Evolutionary conservation across 2,329 filamentous ascomycete genomes (phyloP).

Genomic region (Talaromyces islandicus): DNA sequence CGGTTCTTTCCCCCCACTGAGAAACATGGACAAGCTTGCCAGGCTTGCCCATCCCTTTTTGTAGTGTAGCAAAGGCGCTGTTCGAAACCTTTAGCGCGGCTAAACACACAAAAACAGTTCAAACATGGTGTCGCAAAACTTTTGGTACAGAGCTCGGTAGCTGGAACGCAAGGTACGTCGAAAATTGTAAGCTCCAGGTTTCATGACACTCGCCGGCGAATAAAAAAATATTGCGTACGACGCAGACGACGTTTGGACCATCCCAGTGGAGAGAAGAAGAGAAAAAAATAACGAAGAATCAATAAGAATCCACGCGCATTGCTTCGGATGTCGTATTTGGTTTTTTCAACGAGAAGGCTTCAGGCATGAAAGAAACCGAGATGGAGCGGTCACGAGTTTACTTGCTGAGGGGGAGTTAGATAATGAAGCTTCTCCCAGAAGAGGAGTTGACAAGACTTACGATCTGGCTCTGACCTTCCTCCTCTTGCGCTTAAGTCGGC

Average conservation of each 20-base stretch:
- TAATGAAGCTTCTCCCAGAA: background rate
- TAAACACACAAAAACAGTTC: constrained; percentile 14
- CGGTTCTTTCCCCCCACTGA: constrained; percentile 21
- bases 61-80: background rate
- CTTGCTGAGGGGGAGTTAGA: constrained; percentile 47
- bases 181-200: constrained; percentile 11
- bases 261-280: constrained; percentile 5
- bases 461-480: constrained; percentile 98
- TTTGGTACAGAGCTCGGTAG: constrained; percentile 12
- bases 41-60: constrained; percentile 8
- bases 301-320: constrained; percentile 14
- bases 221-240: background rate
- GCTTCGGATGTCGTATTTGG: constrained; percentile 29
- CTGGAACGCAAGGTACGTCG: constrained; percentile 10
- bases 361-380: constrained; percentile 39
- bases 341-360: constrained; percentile 30
- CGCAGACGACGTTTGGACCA: constrained; percentile 6
- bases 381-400: constrained; percentile 58
- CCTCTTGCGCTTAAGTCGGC: constrained; percentile 99
- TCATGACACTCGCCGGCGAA: constrained; percentile 4
- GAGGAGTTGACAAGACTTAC: constrained; percentile 55
- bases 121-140: constrained; percentile 13
- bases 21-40: constrained; percentile 14
- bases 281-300: background rate
- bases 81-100: constrained; percentile 2